Conservation (phyloP, 331 rosid genomes). For the Pyracantha coccinea region DNA sequence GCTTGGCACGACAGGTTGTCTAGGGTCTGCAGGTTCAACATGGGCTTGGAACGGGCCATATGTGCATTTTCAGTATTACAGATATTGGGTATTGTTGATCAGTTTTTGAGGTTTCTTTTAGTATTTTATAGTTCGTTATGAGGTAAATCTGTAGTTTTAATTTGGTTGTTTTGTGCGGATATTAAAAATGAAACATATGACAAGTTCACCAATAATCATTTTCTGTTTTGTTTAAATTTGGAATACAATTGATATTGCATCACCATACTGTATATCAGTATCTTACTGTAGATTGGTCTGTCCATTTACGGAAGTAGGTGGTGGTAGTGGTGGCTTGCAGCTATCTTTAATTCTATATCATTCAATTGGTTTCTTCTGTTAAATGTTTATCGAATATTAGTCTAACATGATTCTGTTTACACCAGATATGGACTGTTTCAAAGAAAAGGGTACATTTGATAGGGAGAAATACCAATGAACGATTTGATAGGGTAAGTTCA, state of each 20-base stretch:
- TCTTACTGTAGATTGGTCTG: background rate
- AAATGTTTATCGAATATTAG: background rate
- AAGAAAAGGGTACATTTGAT: slow-evolving; percentile 17
- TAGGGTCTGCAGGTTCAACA: background rate
- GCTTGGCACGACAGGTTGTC: background rate
- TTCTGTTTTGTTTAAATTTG: background rate
- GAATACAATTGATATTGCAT: background rate
- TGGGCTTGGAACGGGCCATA: background rate
- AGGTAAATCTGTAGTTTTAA: background rate
- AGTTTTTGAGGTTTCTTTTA: background rate
- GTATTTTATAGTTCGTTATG: background rate
- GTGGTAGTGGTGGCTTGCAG: background rate
- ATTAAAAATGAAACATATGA: background rate
- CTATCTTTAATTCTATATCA: background rate
- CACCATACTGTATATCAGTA: background rate
- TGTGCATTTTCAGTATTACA: background rate
- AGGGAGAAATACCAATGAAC: slow-evolving; percentile 29
- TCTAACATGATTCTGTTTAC: background rate
- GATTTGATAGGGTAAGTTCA: slow-evolving; percentile 24
- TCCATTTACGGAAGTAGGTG: background rate
- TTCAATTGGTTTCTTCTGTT: background rate
- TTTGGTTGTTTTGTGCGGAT: background rate
- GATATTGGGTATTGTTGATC: background rate
- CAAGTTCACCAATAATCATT: background rate
- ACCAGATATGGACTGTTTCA: slow-evolving; percentile 21